Percentiles rank a stretch among this genome's conserved stretches.
Conservation (phyloP, 768 basidiomycete species). For the Termitomyces sp. region DNA sequence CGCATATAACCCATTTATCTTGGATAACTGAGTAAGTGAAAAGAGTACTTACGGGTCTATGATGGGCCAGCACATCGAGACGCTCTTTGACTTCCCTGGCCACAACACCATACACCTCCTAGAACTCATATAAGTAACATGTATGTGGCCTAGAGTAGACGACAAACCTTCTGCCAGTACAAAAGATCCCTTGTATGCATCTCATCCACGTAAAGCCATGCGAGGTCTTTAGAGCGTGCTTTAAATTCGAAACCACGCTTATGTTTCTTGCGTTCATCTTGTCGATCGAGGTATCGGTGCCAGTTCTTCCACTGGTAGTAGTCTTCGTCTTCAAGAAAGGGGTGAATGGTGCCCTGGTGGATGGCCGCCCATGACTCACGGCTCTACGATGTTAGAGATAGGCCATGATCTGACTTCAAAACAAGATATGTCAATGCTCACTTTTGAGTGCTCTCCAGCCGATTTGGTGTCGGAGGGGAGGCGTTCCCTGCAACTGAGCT, state of each 20-base stretch:
- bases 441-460: constrained; percentile 39
- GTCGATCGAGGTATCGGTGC: constrained; percentile 38
- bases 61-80: constrained; percentile 21
- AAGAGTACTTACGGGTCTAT: constrained; percentile 26
- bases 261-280: constrained; percentile 29
- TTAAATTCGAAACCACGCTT: constrained; percentile 30
- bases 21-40: neutral
- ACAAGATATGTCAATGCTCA: constrained; percentile 7
- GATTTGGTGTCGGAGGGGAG: constrained; percentile 26
- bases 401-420: neutral
- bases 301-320: constrained; percentile 42
- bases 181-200: constrained; percentile 30
- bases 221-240: constrained; percentile 25
- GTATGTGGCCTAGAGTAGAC: neutral
- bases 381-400: constrained; percentile 24
- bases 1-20: neutral
- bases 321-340: constrained; percentile 36
- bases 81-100: constrained; percentile 26
- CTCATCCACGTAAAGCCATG: constrained; percentile 33
- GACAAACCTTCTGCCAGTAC: constrained; percentile 29
- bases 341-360: constrained; percentile 33
- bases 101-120: constrained; percentile 31
- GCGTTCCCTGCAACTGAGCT: constrained; percentile 36
- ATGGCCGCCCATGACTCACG: constrained; percentile 43
- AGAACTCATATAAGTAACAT: neutral